Base-by-base conservation (phyloP, 2,329 filamentous ascomycete genomes). In the Diaporthe velutina region DNA sequence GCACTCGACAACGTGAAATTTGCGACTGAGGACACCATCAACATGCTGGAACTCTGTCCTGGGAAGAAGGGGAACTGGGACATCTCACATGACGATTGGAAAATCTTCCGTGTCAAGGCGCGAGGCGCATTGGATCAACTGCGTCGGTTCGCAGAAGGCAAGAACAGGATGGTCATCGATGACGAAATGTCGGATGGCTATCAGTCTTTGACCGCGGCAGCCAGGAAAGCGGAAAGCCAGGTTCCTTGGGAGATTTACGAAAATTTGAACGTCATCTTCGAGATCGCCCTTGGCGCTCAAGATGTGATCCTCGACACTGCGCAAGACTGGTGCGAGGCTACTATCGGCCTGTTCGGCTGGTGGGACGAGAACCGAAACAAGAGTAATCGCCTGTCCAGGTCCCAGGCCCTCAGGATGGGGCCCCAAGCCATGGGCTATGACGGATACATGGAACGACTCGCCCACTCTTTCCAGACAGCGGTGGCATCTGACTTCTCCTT, bases 201-300 rank as follows among this genome's bases (percentile, higher is more conserved):
- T 80, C 79, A 89, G 80, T 84, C 90, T 78, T 83, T 92, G 79
- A 92, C 92, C 8, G 92, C 94, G 71, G 83, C 93, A 88, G 84
- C 93, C 83, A 82, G 94, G 86, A 94, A 93, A 83, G 95, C 95
- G 2, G 94, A 96, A 79, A 97, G 94, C 80, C 92, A 93, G 78
- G 93, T 98, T 45, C 96, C 96, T 0, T 98, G 94, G 94, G 91
- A 94, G 33, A 91, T 98, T 38, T 98, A 98, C 82, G 93, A 98
- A 81, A 95, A 93, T 78, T 86, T 98, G 71, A 91, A 93, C 78
- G 92, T 91, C 17, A 85, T 98, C 8, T 98, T 98, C 81, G 92
- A 93, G 45, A 93, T 98, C 75, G 85, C 97, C 2, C 88, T 97
- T 6, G 96, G 96, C 48, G 91, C 93, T 77, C 88, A 91, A 13